These are phyloP conservation scores for Luffa acutangula DNA, from an alignment of 306 rosid genomes.

Conservation along the genomic window DNA sequence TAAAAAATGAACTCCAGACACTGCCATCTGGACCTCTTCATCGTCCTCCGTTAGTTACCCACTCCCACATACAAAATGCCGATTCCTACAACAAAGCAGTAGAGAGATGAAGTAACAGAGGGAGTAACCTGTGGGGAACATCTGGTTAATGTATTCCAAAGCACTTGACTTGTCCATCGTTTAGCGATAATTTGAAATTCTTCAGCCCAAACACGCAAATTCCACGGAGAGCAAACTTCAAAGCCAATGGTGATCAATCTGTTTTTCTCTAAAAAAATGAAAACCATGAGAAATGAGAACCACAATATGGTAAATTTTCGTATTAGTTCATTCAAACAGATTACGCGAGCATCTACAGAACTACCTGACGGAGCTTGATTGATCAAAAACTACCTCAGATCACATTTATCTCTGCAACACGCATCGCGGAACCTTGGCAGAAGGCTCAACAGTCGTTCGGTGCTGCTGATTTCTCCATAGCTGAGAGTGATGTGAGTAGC, in stretches of 20 bases:
- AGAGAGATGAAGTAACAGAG: neutral
- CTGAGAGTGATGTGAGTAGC: neutral
- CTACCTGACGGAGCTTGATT: neutral
- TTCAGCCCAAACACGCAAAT: neutral
- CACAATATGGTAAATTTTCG: neutral
- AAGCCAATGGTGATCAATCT: neutral
- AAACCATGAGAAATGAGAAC: neutral
- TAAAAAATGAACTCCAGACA: neutral
- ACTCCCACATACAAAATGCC: neutral
- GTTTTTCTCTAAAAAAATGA: neutral
- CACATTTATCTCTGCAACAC: neutral
- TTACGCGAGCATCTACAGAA: neutral
- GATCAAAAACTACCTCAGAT: neutral
- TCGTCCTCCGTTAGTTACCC: neutral
- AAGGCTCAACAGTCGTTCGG: neutral
- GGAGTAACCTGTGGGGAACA: conserved; percentile 84
- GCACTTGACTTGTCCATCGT: conserved; percentile 94
- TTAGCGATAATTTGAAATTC: neutral
- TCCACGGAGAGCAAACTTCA: neutral
- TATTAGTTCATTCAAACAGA: neutral
- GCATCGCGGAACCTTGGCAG: neutral
- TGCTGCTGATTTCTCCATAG: neutral
- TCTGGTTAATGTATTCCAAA: conserved; percentile 89
- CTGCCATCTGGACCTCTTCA: neutral
- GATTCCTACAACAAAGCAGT: neutral